phyloP scores from a whole-genome alignment of 2,329 filamentous ascomycete species.

The Pseudogymnoascus sp. region DNA sequence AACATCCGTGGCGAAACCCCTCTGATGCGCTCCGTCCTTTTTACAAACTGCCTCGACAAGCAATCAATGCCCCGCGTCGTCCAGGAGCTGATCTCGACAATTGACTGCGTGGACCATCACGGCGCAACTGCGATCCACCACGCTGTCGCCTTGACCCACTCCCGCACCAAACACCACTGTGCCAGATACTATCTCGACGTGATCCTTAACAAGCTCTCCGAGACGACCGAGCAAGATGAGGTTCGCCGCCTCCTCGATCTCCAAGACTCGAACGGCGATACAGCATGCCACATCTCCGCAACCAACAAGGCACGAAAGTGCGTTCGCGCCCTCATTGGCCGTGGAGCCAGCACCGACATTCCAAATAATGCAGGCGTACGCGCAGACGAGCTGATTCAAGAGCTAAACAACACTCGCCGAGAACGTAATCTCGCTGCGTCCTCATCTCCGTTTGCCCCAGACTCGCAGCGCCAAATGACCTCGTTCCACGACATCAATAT shows the following conservation, averaged over 20 bases:
- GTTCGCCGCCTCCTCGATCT: constrained; percentile 73
- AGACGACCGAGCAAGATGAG: constrained; percentile 65
- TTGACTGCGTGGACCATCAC: constrained; percentile 69
- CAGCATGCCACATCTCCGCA: constrained; percentile 66
- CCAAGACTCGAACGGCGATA: constrained; percentile 82
- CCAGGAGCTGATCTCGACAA: constrained; percentile 73
- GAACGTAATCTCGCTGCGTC: constrained; percentile 59
- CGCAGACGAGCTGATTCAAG: constrained; percentile 75
- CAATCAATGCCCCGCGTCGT: constrained; percentile 80
- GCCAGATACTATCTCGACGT: constrained; percentile 91
- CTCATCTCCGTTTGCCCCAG: constrained; percentile 61
- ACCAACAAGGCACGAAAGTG: constrained; percentile 84
- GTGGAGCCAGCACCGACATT: constrained; percentile 77
- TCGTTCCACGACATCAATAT: constrained; percentile 43
- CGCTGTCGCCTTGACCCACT: constrained; percentile 79
- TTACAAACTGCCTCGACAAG: constrained; percentile 95
- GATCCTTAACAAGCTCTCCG: constrained; percentile 77
- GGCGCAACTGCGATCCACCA: constrained; percentile 91
- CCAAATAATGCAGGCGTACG: constrained; percentile 74
- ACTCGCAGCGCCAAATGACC: constrained; percentile 46
- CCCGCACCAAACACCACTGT: constrained; percentile 74
- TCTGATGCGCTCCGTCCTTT: constrained; percentile 87
- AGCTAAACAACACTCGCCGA: constrained; percentile 58
- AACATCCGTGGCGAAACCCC: constrained; percentile 78
- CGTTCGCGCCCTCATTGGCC: constrained; percentile 67